Base-by-base conservation (phyloP, 78 protist species). In the Dictyostelium brefeldianum region DNA sequence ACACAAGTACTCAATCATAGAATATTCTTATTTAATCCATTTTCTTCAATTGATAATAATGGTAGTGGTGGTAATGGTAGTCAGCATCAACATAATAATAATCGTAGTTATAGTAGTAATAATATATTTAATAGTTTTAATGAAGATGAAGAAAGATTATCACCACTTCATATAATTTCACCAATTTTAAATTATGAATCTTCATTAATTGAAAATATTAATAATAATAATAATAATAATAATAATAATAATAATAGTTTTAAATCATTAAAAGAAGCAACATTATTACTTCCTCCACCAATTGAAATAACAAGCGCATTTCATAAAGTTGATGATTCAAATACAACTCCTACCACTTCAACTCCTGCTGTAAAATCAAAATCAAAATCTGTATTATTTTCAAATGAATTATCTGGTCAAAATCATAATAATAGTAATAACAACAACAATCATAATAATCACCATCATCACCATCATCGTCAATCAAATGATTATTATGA, bases 221-320 rank as follows among this genome's bases (percentile, higher is more conserved):
- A 25, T 25, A 64, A 27, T 64, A 27, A 27, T 64, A 27, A 27
- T 27, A 64, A 27, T 27, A 64, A 27, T n/a, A n/a, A 64, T 22
- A 22, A 65, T 22, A 20, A 71, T 46, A 31, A 46, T 4, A 73
- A 73, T 73, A 11, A 14, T 18, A 31, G 41, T 18, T 9, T 81
- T 25, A 65, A 67, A 67, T 67, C 75, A 67, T 18, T 67, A 15
- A 67, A 80, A 71, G 64, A 87, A 51, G 93, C 93, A 50, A 87
- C 93, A 9, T n/a, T 65, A 41, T 74, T 87, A 11, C 93, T 84
- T 6, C 93, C 93, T 5, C 93, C 93, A 4, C 93, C 93, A 31
- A 77, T 87, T 18, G 67, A 70, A 20, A 77, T 87, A 9, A 29
- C 59, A 12, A 31, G 51, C 11, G 59, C 75, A 29, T 73, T 54